A percentile compares a stretch with the other conserved stretches of the same genome.
These are phyloP conservation scores for Monosporozyma yasuniensis DNA, from an alignment of 805 yeast genomes.

Conservation along the genomic window DNA sequence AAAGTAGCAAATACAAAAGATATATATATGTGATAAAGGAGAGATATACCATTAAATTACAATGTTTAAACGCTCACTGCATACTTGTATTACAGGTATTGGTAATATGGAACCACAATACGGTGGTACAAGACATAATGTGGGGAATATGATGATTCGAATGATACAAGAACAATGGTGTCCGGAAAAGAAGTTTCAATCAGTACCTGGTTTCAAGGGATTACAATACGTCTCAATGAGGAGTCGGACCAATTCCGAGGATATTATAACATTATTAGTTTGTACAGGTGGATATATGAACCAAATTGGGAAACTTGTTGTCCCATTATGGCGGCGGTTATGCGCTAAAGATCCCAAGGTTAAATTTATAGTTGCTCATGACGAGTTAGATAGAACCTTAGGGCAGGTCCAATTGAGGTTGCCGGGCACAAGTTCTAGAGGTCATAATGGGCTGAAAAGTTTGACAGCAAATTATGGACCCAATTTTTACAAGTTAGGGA, in stretches of 20 bases:
- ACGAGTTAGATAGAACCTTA: slow-evolving; percentile 58
- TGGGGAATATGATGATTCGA: slow-evolving; percentile 55
- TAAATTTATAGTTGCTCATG: slow-evolving; percentile 58
- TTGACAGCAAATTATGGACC: slow-evolving; percentile 41
- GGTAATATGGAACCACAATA: slow-evolving; percentile 72
- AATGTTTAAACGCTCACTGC: background rate
- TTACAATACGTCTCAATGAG: background rate
- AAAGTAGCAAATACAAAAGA: background rate
- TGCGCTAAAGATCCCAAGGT: slow-evolving; percentile 17
- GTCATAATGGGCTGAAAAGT: slow-evolving; percentile 76
- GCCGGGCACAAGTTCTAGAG: slow-evolving; percentile 57
- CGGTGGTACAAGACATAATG: slow-evolving; percentile 63
- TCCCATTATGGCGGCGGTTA: background rate
- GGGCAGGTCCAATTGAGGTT: slow-evolving; percentile 60
- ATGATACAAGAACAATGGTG: slow-evolving; percentile 21
- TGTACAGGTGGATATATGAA: slow-evolving; percentile 4
- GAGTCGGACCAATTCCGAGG: slow-evolving; percentile 11
- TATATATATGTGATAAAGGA: no score
- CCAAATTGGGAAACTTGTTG: slow-evolving; percentile 1
- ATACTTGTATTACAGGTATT: slow-evolving; percentile 30
- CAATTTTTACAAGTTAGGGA: slow-evolving; percentile 53
- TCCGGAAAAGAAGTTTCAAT: background rate
- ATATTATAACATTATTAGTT: background rate
- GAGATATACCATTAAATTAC: background rate
- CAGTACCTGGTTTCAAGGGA: background rate